phyloP scores from a whole-genome alignment of 257 asterid species.

The Scutellaria barbata region DNA sequence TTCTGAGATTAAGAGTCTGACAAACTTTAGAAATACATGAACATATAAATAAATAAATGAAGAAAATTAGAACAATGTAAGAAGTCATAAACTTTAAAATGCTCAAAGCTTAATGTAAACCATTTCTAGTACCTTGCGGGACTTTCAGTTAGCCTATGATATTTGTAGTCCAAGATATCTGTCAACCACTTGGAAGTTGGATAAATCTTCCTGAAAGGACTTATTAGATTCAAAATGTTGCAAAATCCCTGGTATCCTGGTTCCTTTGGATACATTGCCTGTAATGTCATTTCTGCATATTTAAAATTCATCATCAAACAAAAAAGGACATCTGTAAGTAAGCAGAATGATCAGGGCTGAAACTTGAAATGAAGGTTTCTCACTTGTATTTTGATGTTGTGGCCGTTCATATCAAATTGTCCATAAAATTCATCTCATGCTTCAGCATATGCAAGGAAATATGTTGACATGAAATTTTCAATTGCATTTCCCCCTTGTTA shows the following conservation, averaged over 20 bases:
- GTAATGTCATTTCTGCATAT: neutral
- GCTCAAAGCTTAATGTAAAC: neutral
- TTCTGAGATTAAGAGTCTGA: neutral
- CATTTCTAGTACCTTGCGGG: slow-evolving; percentile 2
- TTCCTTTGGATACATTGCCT: neutral
- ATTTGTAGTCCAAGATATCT: neutral
- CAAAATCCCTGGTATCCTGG: neutral
- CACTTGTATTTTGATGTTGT: neutral
- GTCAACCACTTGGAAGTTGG: neutral
- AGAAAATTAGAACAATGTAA: slow-evolving; percentile 3
- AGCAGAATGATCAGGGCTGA: neutral
- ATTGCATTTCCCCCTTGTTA: neutral
- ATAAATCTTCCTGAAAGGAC: neutral
- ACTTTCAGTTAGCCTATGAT: neutral
- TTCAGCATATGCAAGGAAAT: neutral
- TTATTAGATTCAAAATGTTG: too few species aligned
- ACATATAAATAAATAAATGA: neutral
- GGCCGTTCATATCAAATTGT: neutral
- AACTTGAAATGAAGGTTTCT: neutral
- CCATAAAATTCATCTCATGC: slow-evolving; percentile 1
- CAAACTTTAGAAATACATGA: neutral
- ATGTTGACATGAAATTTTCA: neutral
- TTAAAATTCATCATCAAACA: neutral
- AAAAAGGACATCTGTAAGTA: neutral
- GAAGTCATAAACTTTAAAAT: slow-evolving; percentile 8